Evolutionary conservation across 2,329 filamentous ascomycete species (phyloP).

Genomic region (Colletotrichum viniferum): DNA sequence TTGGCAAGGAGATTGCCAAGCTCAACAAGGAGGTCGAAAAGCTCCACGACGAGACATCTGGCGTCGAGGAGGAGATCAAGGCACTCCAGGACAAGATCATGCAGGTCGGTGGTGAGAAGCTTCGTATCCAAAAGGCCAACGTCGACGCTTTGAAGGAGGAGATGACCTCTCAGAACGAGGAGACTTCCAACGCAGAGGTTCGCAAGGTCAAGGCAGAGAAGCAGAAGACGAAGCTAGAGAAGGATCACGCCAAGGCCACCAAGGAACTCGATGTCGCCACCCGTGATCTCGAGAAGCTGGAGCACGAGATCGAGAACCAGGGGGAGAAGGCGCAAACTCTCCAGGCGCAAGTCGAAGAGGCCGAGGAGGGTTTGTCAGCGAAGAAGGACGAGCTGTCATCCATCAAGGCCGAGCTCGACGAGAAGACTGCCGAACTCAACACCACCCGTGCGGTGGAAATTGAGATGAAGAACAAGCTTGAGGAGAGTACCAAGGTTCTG

Average conservation of each 20-base stretch:
- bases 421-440: constrained; percentile 85
- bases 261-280: constrained; percentile 77
- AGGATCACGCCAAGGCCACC: constrained; percentile 77
- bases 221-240: constrained; percentile 84
- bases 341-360: constrained; percentile 77
- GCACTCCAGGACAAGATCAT: constrained; percentile 95
- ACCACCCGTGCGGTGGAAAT: constrained; percentile 89
- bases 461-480: constrained; percentile 97
- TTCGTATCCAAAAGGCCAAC: constrained; percentile 87
- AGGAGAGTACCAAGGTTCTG: constrained; percentile 91
- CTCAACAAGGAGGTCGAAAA: constrained; percentile 80
- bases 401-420: constrained; percentile 85
- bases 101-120: constrained; percentile 93
- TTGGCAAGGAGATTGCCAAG: constrained; percentile 79
- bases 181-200: constrained; percentile 85
- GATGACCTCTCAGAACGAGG: constrained; percentile 79
- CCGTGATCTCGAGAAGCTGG: constrained; percentile 76
- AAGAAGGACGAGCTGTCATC: constrained; percentile 82
- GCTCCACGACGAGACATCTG: constrained; percentile 83
- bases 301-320: constrained; percentile 80
- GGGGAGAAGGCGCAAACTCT: constrained; percentile 76
- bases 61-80: constrained; percentile 92
- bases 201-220: constrained; percentile 93
- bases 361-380: constrained; percentile 75
- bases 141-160: constrained; percentile 89